A percentile compares a stretch with the other conserved stretches of the same genome.
Evolutionary conservation across 2,329 filamentous ascomycete species (phyloP).

Genomic region (Monilinia laxa): DNA sequence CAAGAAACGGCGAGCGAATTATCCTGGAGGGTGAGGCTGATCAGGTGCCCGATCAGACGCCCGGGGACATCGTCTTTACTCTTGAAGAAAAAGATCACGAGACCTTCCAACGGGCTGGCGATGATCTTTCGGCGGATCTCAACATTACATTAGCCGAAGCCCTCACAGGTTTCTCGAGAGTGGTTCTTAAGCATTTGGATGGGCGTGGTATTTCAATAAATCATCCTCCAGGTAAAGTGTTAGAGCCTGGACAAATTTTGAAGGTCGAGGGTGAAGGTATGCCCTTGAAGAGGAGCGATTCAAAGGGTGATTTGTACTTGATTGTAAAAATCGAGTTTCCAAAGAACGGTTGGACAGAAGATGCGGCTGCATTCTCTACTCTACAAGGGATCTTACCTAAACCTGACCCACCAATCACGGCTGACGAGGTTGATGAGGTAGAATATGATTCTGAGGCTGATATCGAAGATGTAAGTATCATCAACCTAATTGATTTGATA

Average conservation of each 20-base stretch:
- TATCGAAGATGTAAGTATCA: slow-evolving; percentile 67
- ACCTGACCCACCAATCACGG: slow-evolving; percentile 55
- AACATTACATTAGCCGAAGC: slow-evolving; percentile 81
- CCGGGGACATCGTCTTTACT: slow-evolving; percentile 90
- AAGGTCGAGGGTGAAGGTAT: slow-evolving; percentile 90
- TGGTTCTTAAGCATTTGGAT: slow-evolving; percentile 89
- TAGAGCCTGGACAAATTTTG: slow-evolving; percentile 80
- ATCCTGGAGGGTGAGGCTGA: slow-evolving; percentile 91
- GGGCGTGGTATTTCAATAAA: slow-evolving; percentile 83
- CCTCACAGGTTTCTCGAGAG: slow-evolving; percentile 82
- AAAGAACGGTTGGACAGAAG: slow-evolving; percentile 76
- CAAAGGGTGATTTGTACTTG: slow-evolving; percentile 83
- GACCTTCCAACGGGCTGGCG: slow-evolving; percentile 76
- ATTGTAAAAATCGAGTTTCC: slow-evolving; percentile 86
- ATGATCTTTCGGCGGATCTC: slow-evolving; percentile 80
- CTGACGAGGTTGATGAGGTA: slow-evolving; percentile 79
- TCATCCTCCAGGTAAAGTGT: slow-evolving; percentile 76
- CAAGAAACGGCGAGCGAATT: slow-evolving; percentile 84
- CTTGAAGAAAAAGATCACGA: slow-evolving; percentile 80
- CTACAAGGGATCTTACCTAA: slow-evolving; percentile 74
- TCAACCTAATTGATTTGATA: slow-evolving; percentile 8
- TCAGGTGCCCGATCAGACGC: slow-evolving; percentile 82
- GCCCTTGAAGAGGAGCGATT: slow-evolving; percentile 84
- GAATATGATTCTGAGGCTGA: slow-evolving; percentile 80
- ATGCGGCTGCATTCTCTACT: slow-evolving; percentile 67